Evolutionary conservation across 2,329 filamentous ascomycete species (phyloP), one percentile per base, ranked within the genome.

Genomic region (Pezicula radicicola): DNA sequence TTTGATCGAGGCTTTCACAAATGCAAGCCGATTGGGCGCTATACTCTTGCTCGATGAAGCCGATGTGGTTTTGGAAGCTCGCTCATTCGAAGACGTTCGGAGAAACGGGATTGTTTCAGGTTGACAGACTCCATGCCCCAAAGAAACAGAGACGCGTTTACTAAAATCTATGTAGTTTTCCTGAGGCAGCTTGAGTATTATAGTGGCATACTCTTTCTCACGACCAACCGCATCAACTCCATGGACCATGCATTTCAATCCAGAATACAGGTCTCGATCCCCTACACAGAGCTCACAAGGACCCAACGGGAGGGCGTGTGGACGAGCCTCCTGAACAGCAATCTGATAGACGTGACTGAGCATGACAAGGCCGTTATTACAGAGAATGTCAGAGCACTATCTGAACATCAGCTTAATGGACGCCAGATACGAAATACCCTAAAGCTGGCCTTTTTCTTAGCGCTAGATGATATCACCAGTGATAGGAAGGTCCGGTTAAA

Each of bases 161-260:
- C n/a, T 8, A n/a, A 27, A 33, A 30, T 25, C 9, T 7, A 12
- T 30, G 13, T 36, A 58, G 60, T 63, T 1, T 69, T 70, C 45
- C 52, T 69, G 2, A 56, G 64, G 1, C 59, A 60, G 1, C 56
- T 69, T 7, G 67, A 69, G 39, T 69, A 64, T 49, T 70, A 64
- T 44, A 53, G 66, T 3, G 68, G 66, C 3, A 65, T 70, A 30
- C 48, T 70, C 1, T 69, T 70, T 37, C 56, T 70, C 19, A 70
- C 67, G 1, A 65, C 63, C 4, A 66, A 66, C 39, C 61, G 64
- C 8, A 54, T 62, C 9, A 52, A 52, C 13, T 47, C 51, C 2
- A 60, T 67, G 19, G 65, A 67, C 41, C 51, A 56, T 4, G 63
- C 64, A 3, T 62, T 67, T 50, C 55, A 64, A n/a, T 63, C 57